Conservation (phyloP, 2,329 filamentous ascomycete species). For the Escovopsis sp. region DNA sequence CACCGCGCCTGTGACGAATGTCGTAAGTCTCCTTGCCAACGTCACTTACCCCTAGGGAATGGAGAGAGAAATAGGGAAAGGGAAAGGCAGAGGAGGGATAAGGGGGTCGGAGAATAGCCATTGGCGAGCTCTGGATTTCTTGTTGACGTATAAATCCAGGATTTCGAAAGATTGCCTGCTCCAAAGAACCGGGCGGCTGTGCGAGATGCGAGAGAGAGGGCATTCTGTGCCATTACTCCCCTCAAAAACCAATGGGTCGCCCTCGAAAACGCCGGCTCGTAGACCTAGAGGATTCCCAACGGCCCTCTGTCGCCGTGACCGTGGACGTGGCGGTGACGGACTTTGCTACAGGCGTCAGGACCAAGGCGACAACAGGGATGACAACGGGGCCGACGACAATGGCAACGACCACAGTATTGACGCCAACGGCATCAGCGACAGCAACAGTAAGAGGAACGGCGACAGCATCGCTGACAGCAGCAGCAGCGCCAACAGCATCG, state of each 20-base stretch:
- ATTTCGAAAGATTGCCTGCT: conserved; percentile 47
- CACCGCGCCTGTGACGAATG: conserved; percentile 53
- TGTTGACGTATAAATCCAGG: conserved; percentile 24
- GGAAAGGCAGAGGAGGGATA: background rate
- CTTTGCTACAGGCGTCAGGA: background rate
- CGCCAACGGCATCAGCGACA: too few species aligned
- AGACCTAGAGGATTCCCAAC: conserved; percentile 17
- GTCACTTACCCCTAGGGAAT: background rate
- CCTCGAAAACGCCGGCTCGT: conserved; percentile 39
- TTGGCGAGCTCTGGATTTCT: conserved; percentile 9
- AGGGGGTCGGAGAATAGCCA: background rate
- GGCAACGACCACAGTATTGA: too few species aligned
- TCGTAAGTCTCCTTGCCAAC: conserved; percentile 27
- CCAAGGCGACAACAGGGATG: background rate
- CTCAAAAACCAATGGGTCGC: conserved; percentile 51
- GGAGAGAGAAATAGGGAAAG: background rate
- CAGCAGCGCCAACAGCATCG: too few species aligned
- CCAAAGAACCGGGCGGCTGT: conserved; percentile 45
- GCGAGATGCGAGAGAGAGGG: conserved; percentile 41
- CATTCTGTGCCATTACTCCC: conserved; percentile 44
- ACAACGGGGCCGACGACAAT: background rate
- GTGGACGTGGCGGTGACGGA: too few species aligned
- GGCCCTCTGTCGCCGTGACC: background rate
- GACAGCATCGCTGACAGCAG: too few species aligned
- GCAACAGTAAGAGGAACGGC: too few species aligned